Conservation (phyloP, 73 alveolate species). For the Urostyla sp. region DNA sequence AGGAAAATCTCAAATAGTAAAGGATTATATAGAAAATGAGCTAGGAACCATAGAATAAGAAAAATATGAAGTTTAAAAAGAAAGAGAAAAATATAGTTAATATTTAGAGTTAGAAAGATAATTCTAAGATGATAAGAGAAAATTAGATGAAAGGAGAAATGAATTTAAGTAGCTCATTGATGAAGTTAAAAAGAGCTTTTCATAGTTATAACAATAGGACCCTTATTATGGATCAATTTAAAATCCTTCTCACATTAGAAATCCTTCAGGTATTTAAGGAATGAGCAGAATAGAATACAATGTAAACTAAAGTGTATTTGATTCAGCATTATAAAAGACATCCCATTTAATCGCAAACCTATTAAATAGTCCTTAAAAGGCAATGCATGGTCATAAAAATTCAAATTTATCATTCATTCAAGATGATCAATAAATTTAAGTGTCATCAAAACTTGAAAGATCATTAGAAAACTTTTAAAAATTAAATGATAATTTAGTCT, state of each 20-base stretch:
- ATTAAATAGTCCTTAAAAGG: not conserved
- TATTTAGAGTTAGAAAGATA: slow-evolving; percentile 17
- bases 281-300: not conserved
- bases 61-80: not conserved
- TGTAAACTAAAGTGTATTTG: not conserved
- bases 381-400: not conserved
- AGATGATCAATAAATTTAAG: not conserved
- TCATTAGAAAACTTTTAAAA: not conserved
- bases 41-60: slow-evolving; percentile 3
- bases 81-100: slow-evolving; percentile 10
- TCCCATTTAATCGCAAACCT: not conserved
- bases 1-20: slow-evolving; percentile 9
- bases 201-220: not conserved
- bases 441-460: not conserved
- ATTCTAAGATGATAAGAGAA: slow-evolving; percentile 10
- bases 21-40: slow-evolving; percentile 54
- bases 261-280: not conserved
- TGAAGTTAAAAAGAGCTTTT: slow-evolving; percentile 5
- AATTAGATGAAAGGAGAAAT: not conserved
- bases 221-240: not conserved
- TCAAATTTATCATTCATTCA: not conserved
- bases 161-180: slow-evolving; percentile 13
- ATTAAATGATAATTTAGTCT: not conserved
- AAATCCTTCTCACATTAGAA: not conserved
- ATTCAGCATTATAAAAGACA: not conserved